A percentile compares a stretch with the other conserved stretches of the same genome.
Evolutionary conservation across 306 rosid genomes (phyloP).

Genomic region (Mimosa pudica): DNA sequence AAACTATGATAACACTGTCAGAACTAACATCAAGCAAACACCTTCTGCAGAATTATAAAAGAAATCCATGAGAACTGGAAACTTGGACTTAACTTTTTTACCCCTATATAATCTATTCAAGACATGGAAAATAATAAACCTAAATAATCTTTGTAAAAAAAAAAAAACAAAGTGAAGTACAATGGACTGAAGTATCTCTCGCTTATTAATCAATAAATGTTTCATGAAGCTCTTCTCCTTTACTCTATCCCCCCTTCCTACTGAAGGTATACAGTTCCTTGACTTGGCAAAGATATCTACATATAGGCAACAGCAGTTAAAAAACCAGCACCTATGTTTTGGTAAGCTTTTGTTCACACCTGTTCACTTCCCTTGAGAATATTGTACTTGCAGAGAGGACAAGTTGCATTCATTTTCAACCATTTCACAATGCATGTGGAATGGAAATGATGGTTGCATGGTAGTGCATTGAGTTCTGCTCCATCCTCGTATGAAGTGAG

Average conservation of each 20-base stretch:
- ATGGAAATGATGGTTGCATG: conserved; percentile 97
- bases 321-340: conserved; percentile 10
- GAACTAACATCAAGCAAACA: conserved; percentile 17
- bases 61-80: conserved; percentile 22
- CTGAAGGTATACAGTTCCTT: conserved; percentile 39
- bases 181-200: conserved; percentile 21
- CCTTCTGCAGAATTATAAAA: not conserved
- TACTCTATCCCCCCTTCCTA: conserved; percentile 50
- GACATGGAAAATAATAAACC: conserved; percentile 6
- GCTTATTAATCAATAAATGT: conserved; percentile 40
- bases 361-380: conserved; percentile 83
- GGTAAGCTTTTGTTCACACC: conserved; percentile 48
- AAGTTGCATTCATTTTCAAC: conserved; percentile 97
- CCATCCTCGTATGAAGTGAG: conserved; percentile 86
- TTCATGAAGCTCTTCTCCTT: conserved; percentile 31
- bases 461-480: conserved; percentile 84
- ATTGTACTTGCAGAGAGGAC: conserved; percentile 97
- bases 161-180: conserved; percentile 30
- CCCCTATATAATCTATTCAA: conserved; percentile 8
- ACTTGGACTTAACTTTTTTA: not conserved
- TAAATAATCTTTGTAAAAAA: not conserved
- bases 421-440: conserved; percentile 79
- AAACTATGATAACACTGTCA: not conserved
- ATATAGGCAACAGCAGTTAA: conserved; percentile 33
- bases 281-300: conserved; percentile 47